These are phyloP conservation scores for Gremmenia infestans DNA, from an alignment of 2,329 filamentous ascomycete species.

Conservation along the genomic window DNA sequence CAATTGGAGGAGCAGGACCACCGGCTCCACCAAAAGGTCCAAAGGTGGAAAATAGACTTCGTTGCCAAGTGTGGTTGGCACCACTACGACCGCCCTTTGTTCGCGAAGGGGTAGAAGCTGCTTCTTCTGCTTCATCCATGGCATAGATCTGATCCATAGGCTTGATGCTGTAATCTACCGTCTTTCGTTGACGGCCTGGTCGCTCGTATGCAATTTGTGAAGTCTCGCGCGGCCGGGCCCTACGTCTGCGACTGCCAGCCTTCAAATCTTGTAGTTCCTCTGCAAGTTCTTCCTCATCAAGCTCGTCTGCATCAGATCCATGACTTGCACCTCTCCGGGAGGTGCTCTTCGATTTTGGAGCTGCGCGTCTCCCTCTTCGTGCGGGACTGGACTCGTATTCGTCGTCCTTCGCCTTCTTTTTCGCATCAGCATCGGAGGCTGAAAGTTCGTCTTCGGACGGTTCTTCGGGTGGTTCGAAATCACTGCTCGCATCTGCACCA, in stretches of 20 bases:
- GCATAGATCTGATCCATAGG: slow-evolving; percentile 66
- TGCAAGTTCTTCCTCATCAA: slow-evolving; percentile 60
- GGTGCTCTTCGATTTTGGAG: slow-evolving; percentile 39
- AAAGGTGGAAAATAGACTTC: slow-evolving; percentile 80
- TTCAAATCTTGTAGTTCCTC: slow-evolving; percentile 61
- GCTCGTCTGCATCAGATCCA: slow-evolving; percentile 49
- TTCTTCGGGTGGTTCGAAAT: slow-evolving; percentile 31
- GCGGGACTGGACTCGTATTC: slow-evolving; percentile 46
- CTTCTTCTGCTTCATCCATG: slow-evolving; percentile 67
- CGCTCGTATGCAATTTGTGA: slow-evolving; percentile 55
- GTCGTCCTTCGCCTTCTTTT: slow-evolving; percentile 35
- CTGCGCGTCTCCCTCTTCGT: slow-evolving; percentile 43
- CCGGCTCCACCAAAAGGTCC: slow-evolving; percentile 89
- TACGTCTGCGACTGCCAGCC: slow-evolving; percentile 40
- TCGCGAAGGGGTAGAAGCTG: slow-evolving; percentile 63
- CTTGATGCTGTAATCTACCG: slow-evolving; percentile 82
- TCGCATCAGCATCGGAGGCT: slow-evolving; percentile 43
- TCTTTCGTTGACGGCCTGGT: slow-evolving; percentile 50
- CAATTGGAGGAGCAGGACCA: slow-evolving; percentile 45
- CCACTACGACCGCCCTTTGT: slow-evolving; percentile 57
- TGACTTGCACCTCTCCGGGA: slow-evolving; percentile 41
- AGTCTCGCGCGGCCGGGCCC: slow-evolving; percentile 37
- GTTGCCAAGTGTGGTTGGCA: slow-evolving; percentile 54
- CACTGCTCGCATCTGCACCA: slow-evolving; percentile 28
- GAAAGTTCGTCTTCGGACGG: slow-evolving; percentile 42